phyloP scores from a whole-genome alignment of 495 filamentous ascomycete species.

The Choiromyces venosus region DNA sequence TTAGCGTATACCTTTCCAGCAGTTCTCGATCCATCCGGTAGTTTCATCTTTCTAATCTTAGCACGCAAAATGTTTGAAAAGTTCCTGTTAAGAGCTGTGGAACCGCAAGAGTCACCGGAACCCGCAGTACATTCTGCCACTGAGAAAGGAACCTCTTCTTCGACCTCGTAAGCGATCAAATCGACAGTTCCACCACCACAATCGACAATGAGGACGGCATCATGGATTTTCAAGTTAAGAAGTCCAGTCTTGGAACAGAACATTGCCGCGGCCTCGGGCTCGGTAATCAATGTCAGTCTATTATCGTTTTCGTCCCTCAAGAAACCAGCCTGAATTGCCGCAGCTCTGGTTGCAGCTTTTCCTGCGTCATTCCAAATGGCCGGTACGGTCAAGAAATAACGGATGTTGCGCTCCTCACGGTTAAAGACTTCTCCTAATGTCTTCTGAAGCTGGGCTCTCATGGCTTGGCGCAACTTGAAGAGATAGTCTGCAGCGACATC shows the following conservation, averaged over 20 bases:
- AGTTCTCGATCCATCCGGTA: conserved; percentile 70
- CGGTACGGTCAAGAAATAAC: conserved; percentile 70
- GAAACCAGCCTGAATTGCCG: conserved; percentile 72
- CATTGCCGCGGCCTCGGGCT: conserved; percentile 71
- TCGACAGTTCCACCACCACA: conserved; percentile 77
- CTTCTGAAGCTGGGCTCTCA: conserved; percentile 70
- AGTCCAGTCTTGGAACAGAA: conserved; percentile 75
- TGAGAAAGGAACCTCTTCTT: conserved; percentile 70
- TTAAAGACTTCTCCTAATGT: conserved; percentile 71
- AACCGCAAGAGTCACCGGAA: conserved; percentile 70
- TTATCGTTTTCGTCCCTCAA: conserved; percentile 72
- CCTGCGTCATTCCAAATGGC: conserved; percentile 79
- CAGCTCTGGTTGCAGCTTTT: conserved; percentile 69
- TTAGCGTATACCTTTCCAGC: conserved; percentile 75
- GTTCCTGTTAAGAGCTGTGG: conserved; percentile 72
- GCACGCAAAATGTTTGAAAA: conserved; percentile 76
- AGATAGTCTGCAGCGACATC: conserved; percentile 76
- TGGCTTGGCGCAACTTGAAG: conserved; percentile 71
- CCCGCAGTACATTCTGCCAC: conserved; percentile 73
- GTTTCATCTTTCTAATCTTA: conserved; percentile 76
- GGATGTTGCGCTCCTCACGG: conserved; percentile 71
- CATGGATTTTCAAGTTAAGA: conserved; percentile 67
- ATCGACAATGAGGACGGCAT: conserved; percentile 73
- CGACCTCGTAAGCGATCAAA: conserved; percentile 75
- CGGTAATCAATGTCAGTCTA: conserved; percentile 66